phyloP scores from a whole-genome alignment of 2,329 filamentous ascomycete genomes.

The Talaromyces funiculosus region DNA sequence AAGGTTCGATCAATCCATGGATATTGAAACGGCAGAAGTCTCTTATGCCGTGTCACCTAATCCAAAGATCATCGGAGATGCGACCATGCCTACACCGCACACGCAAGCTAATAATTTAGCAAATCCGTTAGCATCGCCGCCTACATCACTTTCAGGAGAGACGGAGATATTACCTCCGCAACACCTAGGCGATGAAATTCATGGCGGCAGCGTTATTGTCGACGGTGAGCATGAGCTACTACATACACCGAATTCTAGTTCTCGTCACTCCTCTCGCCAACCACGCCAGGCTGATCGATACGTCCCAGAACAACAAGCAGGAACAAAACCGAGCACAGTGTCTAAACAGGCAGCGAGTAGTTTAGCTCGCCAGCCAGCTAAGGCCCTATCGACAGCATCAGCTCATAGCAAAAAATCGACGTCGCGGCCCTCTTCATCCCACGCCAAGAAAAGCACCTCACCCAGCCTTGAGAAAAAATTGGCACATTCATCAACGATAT shows the following conservation, averaged over 20 bases:
- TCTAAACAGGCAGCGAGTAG: slow-evolving; percentile 1
- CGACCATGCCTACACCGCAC: slow-evolving; percentile 25
- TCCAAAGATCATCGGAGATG: slow-evolving; percentile 31
- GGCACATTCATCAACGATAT: slow-evolving; percentile 15
- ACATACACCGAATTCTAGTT: slow-evolving; percentile 36
- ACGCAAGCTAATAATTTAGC: slow-evolving; percentile 25
- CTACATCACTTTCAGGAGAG: slow-evolving; percentile 40
- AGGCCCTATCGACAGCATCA: slow-evolving; percentile 17
- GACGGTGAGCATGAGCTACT: slow-evolving; percentile 20
- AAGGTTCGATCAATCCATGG: slow-evolving; percentile 16
- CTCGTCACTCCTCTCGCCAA: slow-evolving; percentile 42
- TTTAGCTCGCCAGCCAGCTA: slow-evolving; percentile 16
- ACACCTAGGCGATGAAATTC: slow-evolving; percentile 22
- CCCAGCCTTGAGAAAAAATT: slow-evolving; percentile 34
- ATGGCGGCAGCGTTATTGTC: slow-evolving; percentile 20
- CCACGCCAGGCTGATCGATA: slow-evolving; percentile 38
- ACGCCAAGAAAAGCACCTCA: slow-evolving; percentile 33
- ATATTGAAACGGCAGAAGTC: slow-evolving; percentile 20
- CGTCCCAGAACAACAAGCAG: slow-evolving; percentile 26
- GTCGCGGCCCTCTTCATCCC: slow-evolving; percentile 35
- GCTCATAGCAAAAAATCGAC: slow-evolving; percentile 26
- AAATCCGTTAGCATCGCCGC: slow-evolving; percentile 40
- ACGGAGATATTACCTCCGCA: slow-evolving; percentile 27
- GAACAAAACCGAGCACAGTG: slow-evolving; percentile 20
- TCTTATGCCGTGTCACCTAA: slow-evolving; percentile 35